Percentiles rank a stretch among this genome's conserved stretches.
phyloP scores from a whole-genome alignment of 2,329 filamentous ascomycete genomes.

The Podosphaera fusca region DNA sequence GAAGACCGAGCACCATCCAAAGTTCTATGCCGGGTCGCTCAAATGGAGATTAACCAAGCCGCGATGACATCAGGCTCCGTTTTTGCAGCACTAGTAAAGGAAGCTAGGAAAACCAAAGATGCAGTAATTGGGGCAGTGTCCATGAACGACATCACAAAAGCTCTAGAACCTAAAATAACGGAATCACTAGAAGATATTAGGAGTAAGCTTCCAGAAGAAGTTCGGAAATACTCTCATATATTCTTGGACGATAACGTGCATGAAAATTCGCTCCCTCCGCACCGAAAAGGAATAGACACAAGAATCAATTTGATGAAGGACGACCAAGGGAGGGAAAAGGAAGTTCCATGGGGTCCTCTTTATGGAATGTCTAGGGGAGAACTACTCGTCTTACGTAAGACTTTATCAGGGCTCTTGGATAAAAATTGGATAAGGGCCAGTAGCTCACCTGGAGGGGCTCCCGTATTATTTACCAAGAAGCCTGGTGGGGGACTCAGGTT shows the following conservation, averaged over 20 bases:
- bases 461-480: no score
- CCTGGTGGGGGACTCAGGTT: no score
- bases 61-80: neutral
- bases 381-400: neutral
- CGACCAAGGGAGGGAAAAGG: neutral
- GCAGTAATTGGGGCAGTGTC: no score
- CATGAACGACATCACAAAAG: no score
- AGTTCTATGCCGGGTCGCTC: neutral
- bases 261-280: no score
- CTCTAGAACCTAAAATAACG: no score
- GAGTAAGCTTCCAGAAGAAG: no score
- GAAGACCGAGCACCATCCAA: neutral
- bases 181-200: no score
- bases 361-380: neutral
- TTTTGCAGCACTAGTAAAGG: neutral
- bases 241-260: no score
- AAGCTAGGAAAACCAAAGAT: neutral
- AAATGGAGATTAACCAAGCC: neutral
- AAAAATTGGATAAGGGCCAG: neutral
- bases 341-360: neutral
- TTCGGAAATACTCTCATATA: no score
- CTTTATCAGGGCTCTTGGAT: neutral
- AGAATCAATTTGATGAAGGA: neutral
- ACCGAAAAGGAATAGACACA: neutral
- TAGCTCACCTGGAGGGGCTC: neutral